Evolutionary conservation across 768 basidiomycete species (phyloP), one percentile per base, ranked within the genome.

Genomic region (Kwoniella botswanensis): DNA sequence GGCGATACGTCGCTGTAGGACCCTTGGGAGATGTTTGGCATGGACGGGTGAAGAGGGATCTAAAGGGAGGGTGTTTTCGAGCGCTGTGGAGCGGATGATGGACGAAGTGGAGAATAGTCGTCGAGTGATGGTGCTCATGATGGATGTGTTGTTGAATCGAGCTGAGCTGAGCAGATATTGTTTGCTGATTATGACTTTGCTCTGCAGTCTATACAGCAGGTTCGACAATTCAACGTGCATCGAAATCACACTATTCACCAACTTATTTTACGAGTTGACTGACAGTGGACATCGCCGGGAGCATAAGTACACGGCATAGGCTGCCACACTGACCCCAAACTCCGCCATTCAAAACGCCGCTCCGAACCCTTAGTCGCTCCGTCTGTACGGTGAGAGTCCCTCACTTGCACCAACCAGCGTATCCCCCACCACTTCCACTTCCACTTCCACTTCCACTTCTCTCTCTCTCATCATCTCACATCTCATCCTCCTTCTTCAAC

Each of bases 1-100:
- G 15, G 63, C 67, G 69, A 76, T 70, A 41, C 71, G 75, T 24
- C 69, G 63, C 54, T 71, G 72, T 12, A 77, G 60, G 35, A 73
- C 68, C 62, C 74, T 74, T 17, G 76, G 76, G 41, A 77, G 71
- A 18, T 70, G 62, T 15, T 68, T 55, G 12, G 74, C 56, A 13
- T 72, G 35, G 56, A 72, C 46, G 18, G 65, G 68, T 18, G 57
- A 44, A 63, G 56, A 24, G 44, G 53, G 21, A 42, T 68, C 58
- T 1, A 60, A 35, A 21, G 68, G 63, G 4, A 62, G 29, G 11
- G 42, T n/a, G 21, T 17, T 15, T 42, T 65, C 63, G 59, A 61
- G 18, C 13, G 56, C 56, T 43, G 56, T 46, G 44, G 67, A 56
- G 60, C 67, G 29, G 21, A 22, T 55, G 13, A 43, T 53, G 29